A percentile compares a stretch with the other conserved stretches of the same genome.
phyloP scores from a whole-genome alignment of 2,329 filamentous ascomycete species.

The Colletotrichum gigasporum region DNA sequence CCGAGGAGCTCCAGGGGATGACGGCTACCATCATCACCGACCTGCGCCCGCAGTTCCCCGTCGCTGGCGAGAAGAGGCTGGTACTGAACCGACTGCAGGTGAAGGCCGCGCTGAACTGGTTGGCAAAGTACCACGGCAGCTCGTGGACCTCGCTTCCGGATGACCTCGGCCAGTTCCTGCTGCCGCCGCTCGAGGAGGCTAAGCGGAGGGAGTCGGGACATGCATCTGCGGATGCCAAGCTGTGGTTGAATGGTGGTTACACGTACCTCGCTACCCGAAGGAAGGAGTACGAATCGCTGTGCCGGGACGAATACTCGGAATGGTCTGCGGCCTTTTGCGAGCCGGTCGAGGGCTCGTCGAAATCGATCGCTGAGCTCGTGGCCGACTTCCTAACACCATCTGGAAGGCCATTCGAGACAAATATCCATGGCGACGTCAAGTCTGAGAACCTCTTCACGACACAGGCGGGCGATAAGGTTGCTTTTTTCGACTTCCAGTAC shows the following conservation, averaged over 20 bases:
- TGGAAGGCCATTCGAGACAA: constrained; percentile 58
- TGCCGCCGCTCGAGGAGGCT: constrained; percentile 66
- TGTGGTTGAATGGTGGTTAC: constrained; percentile 75
- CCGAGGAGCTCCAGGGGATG: constrained; percentile 46
- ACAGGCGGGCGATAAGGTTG: constrained; percentile 56
- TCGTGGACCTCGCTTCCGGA: constrained; percentile 53
- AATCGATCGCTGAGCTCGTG: constrained; percentile 61
- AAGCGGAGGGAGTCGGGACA: constrained; percentile 37
- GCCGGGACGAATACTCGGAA: constrained; percentile 56
- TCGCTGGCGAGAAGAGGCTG: constrained; percentile 64
- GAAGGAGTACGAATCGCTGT: constrained; percentile 62
- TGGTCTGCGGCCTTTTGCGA: constrained; percentile 63
- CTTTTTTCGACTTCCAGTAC: constrained; percentile 78
- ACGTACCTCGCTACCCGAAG: constrained; percentile 73
- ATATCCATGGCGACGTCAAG: constrained; percentile 76
- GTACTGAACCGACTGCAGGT: constrained; percentile 58
- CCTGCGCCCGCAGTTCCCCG: constrained; percentile 60
- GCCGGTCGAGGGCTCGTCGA: constrained; percentile 31
- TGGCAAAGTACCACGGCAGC: constrained; percentile 67
- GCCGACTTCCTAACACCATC: constrained; percentile 59
- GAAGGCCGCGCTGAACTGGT: constrained; percentile 66
- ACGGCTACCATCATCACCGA: constrained; percentile 69
- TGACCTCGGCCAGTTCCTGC: constrained; percentile 48
- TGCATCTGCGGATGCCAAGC: constrained; percentile 34
- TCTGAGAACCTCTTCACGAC: constrained; percentile 74